These are phyloP conservation scores for Volvox reticuliferus DNA, from an alignment of 139 green algal species.

Conservation along the genomic window DNA sequence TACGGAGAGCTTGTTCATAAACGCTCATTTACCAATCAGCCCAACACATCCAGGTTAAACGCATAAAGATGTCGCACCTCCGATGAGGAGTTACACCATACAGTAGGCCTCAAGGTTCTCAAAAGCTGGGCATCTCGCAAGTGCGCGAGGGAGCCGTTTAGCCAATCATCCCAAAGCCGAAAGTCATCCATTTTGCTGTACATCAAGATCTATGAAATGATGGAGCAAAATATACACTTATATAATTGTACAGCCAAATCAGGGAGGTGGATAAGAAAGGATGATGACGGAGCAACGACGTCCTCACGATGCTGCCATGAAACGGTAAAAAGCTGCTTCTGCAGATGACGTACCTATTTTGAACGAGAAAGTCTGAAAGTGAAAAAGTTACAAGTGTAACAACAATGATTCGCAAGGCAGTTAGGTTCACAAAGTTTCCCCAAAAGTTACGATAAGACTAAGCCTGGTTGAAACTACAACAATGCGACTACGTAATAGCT, in stretches of 20 bases:
- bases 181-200: background rate
- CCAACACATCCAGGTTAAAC: background rate
- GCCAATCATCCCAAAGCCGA: conserved; percentile 25
- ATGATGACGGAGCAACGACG: too few species aligned
- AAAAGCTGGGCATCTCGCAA: conserved; percentile 56
- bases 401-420: too few species aligned
- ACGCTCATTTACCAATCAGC: background rate
- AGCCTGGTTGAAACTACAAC: too few species aligned
- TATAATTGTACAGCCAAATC: background rate
- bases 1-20: background rate
- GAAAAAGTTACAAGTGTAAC: too few species aligned
- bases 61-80: background rate
- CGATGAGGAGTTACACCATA: conserved; percentile 47
- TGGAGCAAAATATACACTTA: background rate
- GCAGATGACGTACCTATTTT: too few species aligned
- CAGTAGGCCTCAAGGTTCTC: conserved; percentile 59
- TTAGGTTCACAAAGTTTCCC: too few species aligned
- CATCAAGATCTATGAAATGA: background rate
- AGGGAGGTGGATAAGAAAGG: too few species aligned
- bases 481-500: too few species aligned
- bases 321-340: too few species aligned
- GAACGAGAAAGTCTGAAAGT: too few species aligned
- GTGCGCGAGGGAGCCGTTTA: conserved; percentile 7
- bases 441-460: too few species aligned
- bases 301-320: too few species aligned